phyloP scores from a whole-genome alignment of 2,329 filamentous ascomycete species.

The Aspergillus flavus region DNA sequence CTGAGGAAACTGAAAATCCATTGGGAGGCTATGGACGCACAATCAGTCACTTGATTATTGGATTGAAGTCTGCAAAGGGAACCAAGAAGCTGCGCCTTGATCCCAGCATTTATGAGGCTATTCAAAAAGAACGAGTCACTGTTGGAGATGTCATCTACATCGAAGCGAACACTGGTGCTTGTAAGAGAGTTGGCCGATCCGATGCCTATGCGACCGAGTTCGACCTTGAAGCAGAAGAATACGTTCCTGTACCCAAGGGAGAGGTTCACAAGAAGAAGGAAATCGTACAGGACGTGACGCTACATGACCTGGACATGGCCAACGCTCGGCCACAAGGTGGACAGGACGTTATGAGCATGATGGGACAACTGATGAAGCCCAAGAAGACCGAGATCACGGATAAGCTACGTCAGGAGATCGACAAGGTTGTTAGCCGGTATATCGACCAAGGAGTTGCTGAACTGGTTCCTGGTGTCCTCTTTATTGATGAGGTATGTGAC shows the following conservation, averaged over 20 bases:
- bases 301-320: constrained; percentile 94
- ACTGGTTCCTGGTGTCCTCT: constrained; percentile 94
- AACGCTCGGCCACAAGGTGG: constrained; percentile 94
- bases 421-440: constrained; percentile 98
- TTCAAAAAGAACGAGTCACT: constrained; percentile 95
- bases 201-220: constrained; percentile 99
- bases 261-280: constrained; percentile 99
- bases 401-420: constrained; percentile 92
- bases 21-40: constrained; percentile 96
- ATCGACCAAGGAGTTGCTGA: constrained; percentile 98
- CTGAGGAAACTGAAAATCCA: constrained; percentile 97
- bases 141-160: constrained; percentile 99
- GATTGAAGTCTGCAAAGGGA: constrained; percentile 90
- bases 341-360: constrained; percentile 99
- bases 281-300: constrained; percentile 96
- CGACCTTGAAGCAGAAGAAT: constrained; percentile 97
- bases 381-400: constrained; percentile 99
- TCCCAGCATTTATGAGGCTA: constrained; percentile 98
- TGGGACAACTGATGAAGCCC: constrained; percentile 99
- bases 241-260: constrained; percentile 97
- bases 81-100: constrained; percentile 97
- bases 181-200: constrained; percentile 93
- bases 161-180: constrained; percentile 96
- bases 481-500: constrained; percentile 86
- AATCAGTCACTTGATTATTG: constrained; percentile 92